phyloP scores from a whole-genome alignment of 352 stramenopile species.

The Pythium chondricola region DNA sequence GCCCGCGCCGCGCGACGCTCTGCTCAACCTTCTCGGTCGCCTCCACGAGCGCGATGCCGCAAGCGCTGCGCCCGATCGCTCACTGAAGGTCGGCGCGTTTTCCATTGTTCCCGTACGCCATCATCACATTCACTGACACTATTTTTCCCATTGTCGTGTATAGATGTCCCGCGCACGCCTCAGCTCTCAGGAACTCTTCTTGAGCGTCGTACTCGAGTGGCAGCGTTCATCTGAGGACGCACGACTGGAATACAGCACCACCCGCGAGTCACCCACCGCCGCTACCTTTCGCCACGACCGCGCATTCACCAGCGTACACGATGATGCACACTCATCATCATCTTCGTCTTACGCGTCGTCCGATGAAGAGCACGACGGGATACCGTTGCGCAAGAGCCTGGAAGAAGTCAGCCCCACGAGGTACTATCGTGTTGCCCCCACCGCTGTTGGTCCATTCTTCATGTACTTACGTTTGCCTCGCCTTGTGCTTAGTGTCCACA shows the following conservation, averaged over 20 bases:
- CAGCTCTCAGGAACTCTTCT: conserved; percentile 74
- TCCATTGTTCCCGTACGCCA: neutral
- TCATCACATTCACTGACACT: neutral
- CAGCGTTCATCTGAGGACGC: conserved; percentile 27
- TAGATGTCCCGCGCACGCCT: conserved; percentile 34
- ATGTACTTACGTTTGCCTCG: neutral
- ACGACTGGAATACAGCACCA: neutral
- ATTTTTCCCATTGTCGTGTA: neutral
- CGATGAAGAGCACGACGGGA: conserved; percentile 12
- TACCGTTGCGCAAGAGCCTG: neutral
- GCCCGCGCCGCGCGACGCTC: conserved; percentile 10
- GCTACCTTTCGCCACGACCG: conserved; percentile 16
- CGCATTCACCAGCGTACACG: conserved; percentile 1
- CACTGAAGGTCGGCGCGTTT: conserved; percentile 16
- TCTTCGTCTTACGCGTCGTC: conserved; percentile 14
- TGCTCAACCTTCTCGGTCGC: conserved; percentile 28
- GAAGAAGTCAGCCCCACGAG: conserved; percentile 59
- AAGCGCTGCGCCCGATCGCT: conserved; percentile 10
- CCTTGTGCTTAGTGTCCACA: conserved; percentile 58
- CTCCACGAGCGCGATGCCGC: conserved; percentile 16
- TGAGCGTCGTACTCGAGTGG: conserved; percentile 79
- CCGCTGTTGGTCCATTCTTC: neutral
- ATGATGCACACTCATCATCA: conserved; percentile 7
- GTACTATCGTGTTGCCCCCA: conserved; percentile 15
- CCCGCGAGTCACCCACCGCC: conserved; percentile 16